Base-by-base conservation (phyloP, 2,329 filamentous ascomycete species). In the Dactylonectria estremocensis region DNA sequence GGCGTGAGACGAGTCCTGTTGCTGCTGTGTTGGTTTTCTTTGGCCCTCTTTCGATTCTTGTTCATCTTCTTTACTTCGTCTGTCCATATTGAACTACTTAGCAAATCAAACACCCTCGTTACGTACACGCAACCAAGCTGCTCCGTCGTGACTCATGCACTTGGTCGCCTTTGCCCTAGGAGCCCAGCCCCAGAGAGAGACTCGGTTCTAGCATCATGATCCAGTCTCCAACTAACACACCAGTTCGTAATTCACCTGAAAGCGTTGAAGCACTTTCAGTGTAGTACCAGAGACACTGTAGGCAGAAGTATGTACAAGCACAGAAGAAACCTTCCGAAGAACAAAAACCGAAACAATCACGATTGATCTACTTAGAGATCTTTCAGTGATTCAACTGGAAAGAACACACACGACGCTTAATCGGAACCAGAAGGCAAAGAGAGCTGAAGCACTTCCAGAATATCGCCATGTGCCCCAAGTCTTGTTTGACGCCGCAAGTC, bases 331-430 rank as follows among this genome's bases (percentile, higher is more conserved):
- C 67, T 54, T 70, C 76, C 77, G 33, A 28, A 58, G 33, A 60
- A 72, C 78, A 80, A 79, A 80, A 80, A 95, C 94, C 88, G 87
- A 91, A 90, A 89, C 93, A 95, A 95, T 93, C 91, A 90, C 86
- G 86, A 88, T 88, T 89, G 86, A 86, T 85, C 85, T 86, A 90
- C 87, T 85, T 93, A 89, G 90, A 87, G 86, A 86, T 87, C 88
- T 94, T 93, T 92, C 92, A 95, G 92, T 92, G 91, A 94, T 95
- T 95, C 95, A 95, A 94, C 93, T 95, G 91, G 94, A 93, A 94
- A 95, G 92, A 95, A 95, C 92, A 94, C 92, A 93, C 94, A 94
- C 92, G 94, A 94, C 91, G 94, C 91, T 93, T 94, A 92, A 94
- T 94, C 92, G 93, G 93, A 93, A 90, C 90, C 87, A 89, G 87